Evolutionary conservation across 345 rosid species (phyloP).

Genomic region (Rubroshorea leprosula): DNA sequence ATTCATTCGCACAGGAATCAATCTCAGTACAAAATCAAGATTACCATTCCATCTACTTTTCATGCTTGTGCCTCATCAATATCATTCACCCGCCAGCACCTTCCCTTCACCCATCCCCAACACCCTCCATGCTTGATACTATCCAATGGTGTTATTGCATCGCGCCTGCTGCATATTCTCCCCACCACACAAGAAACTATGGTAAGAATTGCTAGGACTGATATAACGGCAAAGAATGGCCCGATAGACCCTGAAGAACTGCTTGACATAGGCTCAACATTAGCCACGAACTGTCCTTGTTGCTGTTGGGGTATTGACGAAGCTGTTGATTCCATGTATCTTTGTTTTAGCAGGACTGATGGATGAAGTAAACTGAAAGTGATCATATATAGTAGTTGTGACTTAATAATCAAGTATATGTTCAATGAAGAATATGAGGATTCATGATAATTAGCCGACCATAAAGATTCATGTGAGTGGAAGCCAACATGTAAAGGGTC

Average conservation of each 20-base stretch:
- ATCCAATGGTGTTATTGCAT: slow-evolving; percentile 24
- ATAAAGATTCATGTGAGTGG: neutral
- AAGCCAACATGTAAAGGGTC: neutral
- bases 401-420: neutral
- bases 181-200: slow-evolving; percentile 55
- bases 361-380: neutral
- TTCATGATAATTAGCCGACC: neutral
- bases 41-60: too few relatives aligned
- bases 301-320: slow-evolving; percentile 18
- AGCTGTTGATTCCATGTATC: neutral
- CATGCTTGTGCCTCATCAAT: neutral
- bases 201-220: slow-evolving; percentile 43
- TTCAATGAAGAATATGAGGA: neutral
- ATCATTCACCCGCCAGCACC: slow-evolving; percentile 20
- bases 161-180: slow-evolving; percentile 30
- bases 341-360: neutral
- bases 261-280: neutral
- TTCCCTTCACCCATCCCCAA: slow-evolving; percentile 36
- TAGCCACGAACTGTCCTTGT: slow-evolving; percentile 9
- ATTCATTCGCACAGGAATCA: too few relatives aligned
- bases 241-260: slow-evolving; percentile 50
- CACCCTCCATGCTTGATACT: slow-evolving; percentile 31
- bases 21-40: too few relatives aligned
- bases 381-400: neutral
- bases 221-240: slow-evolving; percentile 60